phyloP scores from a whole-genome alignment of 2,329 filamentous ascomycete genomes.

The Leptosphaerulina australis region DNA sequence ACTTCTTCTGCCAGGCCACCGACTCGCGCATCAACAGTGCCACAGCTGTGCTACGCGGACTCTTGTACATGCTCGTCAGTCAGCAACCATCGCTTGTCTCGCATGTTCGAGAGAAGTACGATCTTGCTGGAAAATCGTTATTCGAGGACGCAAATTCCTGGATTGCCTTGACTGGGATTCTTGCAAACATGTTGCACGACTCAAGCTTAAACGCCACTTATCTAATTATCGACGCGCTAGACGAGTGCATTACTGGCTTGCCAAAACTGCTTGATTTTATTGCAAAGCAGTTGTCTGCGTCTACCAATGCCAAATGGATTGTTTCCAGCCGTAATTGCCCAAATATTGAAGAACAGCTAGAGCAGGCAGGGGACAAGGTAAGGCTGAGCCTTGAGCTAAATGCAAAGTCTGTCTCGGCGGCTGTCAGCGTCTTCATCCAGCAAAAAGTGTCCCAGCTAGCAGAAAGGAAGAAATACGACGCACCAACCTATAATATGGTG shows the following conservation, averaged over 20 bases:
- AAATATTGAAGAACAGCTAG: constrained; percentile 23
- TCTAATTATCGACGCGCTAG: constrained; percentile 24
- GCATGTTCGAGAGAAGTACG: constrained; percentile 14
- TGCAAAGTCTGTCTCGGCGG: constrained; percentile 35
- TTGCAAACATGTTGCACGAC: constrained; percentile 52
- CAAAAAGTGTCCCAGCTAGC: constrained; percentile 41
- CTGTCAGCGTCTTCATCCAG: constrained; percentile 49
- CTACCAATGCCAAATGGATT: constrained; percentile 11
- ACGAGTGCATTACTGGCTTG: constrained; percentile 16
- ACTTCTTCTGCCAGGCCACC: constrained; percentile 51
- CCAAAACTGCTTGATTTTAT: constrained; percentile 11
- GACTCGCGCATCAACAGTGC: too few relatives aligned
- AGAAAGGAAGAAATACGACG: constrained; percentile 10
- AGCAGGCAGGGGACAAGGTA: constrained; percentile 22
- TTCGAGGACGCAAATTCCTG: constrained; percentile 23
- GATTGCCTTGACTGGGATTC: constrained; percentile 38
- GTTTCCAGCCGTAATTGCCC: constrained; percentile 15
- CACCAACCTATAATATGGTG: constrained; percentile 4
- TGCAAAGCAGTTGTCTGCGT: background rate
- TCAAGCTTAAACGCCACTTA: constrained; percentile 10
- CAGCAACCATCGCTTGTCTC: constrained; percentile 24
- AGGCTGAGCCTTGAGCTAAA: constrained; percentile 40
- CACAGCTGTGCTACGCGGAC: constrained; percentile 53
- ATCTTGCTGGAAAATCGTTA: background rate
- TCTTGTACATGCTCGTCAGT: constrained; percentile 51